These are phyloP conservation scores for Monilinia fructigena DNA, from an alignment of 2,329 filamentous ascomycete species.

Conservation along the genomic window DNA sequence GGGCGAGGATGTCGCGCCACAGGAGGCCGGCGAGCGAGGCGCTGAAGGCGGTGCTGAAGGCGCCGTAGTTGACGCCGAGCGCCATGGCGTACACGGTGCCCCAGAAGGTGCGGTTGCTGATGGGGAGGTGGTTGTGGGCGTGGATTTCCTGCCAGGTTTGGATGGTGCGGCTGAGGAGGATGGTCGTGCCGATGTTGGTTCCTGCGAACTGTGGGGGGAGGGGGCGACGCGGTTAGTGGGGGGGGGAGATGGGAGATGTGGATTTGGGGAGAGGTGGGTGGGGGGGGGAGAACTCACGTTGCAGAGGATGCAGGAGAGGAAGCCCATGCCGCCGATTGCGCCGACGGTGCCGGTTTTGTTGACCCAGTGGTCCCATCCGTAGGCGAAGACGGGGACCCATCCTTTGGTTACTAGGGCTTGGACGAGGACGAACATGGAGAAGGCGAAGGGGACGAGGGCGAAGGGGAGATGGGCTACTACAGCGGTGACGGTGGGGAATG, in stretches of 20 bases:
- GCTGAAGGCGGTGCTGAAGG: constrained; percentile 70
- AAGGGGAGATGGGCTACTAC: constrained; percentile 66
- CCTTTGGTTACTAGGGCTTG: constrained; percentile 71
- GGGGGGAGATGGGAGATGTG: too few species aligned
- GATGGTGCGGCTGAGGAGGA: constrained; percentile 68
- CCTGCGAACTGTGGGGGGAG: constrained; percentile 61
- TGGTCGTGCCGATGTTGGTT: constrained; percentile 74
- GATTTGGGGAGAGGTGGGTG: background rate
- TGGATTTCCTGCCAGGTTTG: constrained; percentile 67
- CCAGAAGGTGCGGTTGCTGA: constrained; percentile 68
- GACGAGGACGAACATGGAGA: constrained; percentile 73
- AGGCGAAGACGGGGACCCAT: constrained; percentile 70
- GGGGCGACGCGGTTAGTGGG: background rate
- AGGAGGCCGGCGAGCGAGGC: constrained; percentile 69
- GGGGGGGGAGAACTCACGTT: constrained; percentile 55
- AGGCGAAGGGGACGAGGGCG: constrained; percentile 67
- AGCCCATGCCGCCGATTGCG: constrained; percentile 69
- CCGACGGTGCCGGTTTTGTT: constrained; percentile 66
- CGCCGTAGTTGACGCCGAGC: constrained; percentile 71
- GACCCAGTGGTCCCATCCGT: constrained; percentile 74
- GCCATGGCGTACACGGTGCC: constrained; percentile 74
- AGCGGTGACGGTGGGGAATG: constrained; percentile 66
- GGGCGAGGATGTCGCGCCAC: constrained; percentile 67
- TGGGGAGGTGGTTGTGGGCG: constrained; percentile 45
- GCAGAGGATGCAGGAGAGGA: constrained; percentile 67